Conservation (phyloP, 1,284 basidiomycete genomes). For the Cutaneotrichosporon mucoides region DNA sequence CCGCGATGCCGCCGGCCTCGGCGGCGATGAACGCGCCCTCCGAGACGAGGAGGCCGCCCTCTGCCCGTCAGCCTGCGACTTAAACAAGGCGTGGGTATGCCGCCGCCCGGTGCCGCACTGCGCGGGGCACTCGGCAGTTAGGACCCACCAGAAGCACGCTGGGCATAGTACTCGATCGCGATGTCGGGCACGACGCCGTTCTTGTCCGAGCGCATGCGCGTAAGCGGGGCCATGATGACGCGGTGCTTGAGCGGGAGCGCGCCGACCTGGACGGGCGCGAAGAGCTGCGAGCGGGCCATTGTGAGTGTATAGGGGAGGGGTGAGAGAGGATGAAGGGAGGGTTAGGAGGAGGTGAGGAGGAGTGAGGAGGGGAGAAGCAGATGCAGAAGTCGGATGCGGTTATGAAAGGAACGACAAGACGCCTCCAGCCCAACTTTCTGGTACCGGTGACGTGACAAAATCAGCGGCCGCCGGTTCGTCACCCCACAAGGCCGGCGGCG, state of each 20-base stretch:
- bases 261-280: constrained; percentile 28
- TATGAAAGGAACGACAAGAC: no score
- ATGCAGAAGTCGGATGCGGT: neutral
- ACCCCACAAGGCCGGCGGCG: no score
- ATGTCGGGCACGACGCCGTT: constrained; percentile 29
- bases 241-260: constrained; percentile 36
- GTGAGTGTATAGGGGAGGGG: neutral
- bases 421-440: no score
- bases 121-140: neutral
- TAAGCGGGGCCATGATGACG: constrained; percentile 46
- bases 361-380: neutral
- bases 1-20: constrained; percentile 26
- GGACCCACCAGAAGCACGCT: constrained; percentile 34
- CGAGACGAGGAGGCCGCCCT: constrained; percentile 40
- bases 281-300: neutral
- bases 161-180: constrained; percentile 42
- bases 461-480: no score
- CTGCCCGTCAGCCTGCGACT: constrained; percentile 3
- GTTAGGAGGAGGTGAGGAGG: neutral
- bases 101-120: no score
- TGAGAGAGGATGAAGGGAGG: neutral
- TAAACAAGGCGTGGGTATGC: neutral
- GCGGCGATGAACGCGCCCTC: constrained; percentile 36
- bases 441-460: no score
- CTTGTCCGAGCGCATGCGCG: constrained; percentile 29